These are phyloP conservation scores for Globisporangium spinosum DNA, from an alignment of 352 stramenopile species.

Conservation along the genomic window DNA sequence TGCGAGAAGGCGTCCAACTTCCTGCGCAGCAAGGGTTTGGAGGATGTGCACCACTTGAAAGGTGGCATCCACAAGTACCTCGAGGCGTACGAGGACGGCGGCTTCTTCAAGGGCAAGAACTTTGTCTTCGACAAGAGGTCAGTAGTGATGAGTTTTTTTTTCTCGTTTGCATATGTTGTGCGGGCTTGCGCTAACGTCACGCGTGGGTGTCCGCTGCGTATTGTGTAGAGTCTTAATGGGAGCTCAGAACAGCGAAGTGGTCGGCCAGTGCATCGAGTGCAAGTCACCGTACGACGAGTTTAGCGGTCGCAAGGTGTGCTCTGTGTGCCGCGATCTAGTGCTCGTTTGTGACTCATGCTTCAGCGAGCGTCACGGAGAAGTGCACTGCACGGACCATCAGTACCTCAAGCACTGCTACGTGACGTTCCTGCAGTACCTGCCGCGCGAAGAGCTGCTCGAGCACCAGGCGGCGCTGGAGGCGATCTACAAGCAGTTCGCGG, in stretches of 20 bases:
- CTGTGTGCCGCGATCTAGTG: conserved; percentile 66
- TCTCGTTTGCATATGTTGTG: conserved; percentile 6
- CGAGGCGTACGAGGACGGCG: conserved; percentile 50
- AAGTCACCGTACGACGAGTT: conserved; percentile 51
- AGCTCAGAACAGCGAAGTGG: conserved; percentile 52
- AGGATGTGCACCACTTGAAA: conserved; percentile 66
- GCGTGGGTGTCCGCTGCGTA: neutral
- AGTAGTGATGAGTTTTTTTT: neutral
- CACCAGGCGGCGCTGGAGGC: conserved; percentile 46
- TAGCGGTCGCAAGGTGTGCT: conserved; percentile 67
- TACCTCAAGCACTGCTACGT: conserved; percentile 70
- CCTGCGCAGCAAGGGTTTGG: conserved; percentile 44
- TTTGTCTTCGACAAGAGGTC: conserved; percentile 81
- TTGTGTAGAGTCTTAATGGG: conserved; percentile 48
- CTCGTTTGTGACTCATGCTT: conserved; percentile 69
- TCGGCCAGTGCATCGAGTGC: conserved; percentile 75
- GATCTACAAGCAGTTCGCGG: conserved; percentile 40
- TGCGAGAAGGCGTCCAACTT: conserved; percentile 79
- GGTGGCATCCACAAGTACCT: conserved; percentile 78
- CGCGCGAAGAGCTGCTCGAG: conserved; percentile 35
- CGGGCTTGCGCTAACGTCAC: neutral
- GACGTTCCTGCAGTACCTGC: conserved; percentile 68
- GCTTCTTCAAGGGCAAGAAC: conserved; percentile 74
- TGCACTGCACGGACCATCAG: conserved; percentile 73
- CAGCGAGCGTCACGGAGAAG: conserved; percentile 48